Evolutionary conservation across 2,329 filamentous ascomycete genomes (phyloP).

Genomic region (Aspergillus awamori): DNA sequence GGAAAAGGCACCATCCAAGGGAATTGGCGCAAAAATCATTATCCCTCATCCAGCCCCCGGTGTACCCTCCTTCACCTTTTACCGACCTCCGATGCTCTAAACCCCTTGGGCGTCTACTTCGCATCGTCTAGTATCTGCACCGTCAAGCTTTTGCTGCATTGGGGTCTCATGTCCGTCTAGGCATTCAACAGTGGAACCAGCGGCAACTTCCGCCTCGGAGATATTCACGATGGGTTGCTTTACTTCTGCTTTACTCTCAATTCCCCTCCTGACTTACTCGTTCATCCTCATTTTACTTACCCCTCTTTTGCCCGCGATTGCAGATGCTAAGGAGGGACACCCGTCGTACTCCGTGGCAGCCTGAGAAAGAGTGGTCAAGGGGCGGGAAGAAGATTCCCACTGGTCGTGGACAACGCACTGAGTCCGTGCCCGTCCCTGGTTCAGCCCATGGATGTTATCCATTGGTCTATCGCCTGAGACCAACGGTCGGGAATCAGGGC

Average conservation of each 20-base stretch:
- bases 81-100: too few relatives aligned
- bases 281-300: too few relatives aligned
- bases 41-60: background rate
- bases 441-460: background rate
- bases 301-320: background rate
- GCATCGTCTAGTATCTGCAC: too few relatives aligned
- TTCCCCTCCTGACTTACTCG: too few relatives aligned
- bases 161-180: background rate
- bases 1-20: background rate
- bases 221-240: background rate
- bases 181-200: background rate
- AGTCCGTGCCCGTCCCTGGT: conserved; percentile 4
- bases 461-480: background rate
- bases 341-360: background rate
- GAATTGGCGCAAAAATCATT: background rate
- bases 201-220: background rate
- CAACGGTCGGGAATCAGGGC: conserved; percentile 4
- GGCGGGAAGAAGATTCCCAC: background rate
- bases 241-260: background rate
- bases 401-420: background rate
- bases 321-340: background rate
- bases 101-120: too few relatives aligned
- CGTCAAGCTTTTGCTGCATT: conserved; percentile 2
- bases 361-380: background rate
- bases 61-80: background rate